Evolutionary conservation across 306 rosid species (phyloP).

Genomic region (Trichosanthes cucumerina): DNA sequence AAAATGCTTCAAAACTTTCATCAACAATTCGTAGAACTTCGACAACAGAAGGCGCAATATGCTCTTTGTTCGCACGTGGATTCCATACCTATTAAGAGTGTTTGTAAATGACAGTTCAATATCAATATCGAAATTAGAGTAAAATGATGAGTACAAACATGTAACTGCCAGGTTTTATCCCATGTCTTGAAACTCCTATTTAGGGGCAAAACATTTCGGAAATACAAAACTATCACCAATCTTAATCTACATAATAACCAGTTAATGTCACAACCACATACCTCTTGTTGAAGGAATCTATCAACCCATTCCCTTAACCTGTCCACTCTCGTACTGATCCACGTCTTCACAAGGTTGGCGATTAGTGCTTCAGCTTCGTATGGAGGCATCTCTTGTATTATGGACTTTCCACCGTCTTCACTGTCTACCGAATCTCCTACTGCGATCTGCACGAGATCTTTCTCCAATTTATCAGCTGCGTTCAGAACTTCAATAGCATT

Average conservation of each 20-base stretch:
- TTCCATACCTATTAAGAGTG: conserved; percentile 50
- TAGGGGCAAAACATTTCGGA: not conserved
- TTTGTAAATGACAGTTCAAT: not conserved
- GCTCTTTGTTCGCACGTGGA: conserved; percentile 69
- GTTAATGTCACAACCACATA: conserved; percentile 17
- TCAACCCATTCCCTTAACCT: conserved; percentile 78
- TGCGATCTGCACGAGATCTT: conserved; percentile 91
- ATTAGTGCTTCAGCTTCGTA: conserved; percentile 80
- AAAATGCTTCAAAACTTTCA: conserved; percentile 85
- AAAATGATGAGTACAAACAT: not conserved
- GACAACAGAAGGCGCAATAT: conserved; percentile 66
- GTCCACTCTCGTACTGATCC: conserved; percentile 79
- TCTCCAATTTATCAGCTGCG: conserved; percentile 93
- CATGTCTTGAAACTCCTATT: not conserved
- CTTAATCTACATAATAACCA: not conserved
- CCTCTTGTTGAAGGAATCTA: conserved; percentile 79
- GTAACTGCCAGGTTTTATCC: not conserved
- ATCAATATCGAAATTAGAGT: not conserved
- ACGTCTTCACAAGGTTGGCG: conserved; percentile 54
- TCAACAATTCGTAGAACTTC: conserved; percentile 70
- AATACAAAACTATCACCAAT: not conserved
- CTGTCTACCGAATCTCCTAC: conserved; percentile 86
- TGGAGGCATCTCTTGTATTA: conserved; percentile 93
- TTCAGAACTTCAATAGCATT: conserved; percentile 63
- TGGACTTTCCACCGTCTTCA: conserved; percentile 94